Evolutionary conservation across 352 stramenopile genomes (phyloP).

Genomic region (Globisporangium middletonii): DNA sequence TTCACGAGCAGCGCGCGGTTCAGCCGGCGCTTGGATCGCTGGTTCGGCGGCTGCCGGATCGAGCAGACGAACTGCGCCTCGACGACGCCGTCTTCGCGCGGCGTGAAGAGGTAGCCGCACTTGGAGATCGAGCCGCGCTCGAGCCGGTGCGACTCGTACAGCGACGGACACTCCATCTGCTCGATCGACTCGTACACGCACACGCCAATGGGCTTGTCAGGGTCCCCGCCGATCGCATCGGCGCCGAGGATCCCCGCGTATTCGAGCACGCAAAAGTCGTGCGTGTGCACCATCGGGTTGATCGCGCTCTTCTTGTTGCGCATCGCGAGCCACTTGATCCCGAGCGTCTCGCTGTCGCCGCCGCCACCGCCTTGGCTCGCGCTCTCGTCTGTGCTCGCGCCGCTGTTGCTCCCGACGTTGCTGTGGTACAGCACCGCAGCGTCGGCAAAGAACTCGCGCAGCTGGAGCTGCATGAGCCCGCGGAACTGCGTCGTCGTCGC

Average conservation of each 20-base stretch:
- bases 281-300: slow-evolving; percentile 29
- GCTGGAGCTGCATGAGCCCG: slow-evolving; percentile 64
- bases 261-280: slow-evolving; percentile 76
- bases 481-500: slow-evolving; percentile 56
- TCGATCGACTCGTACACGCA: slow-evolving; percentile 83
- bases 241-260: slow-evolving; percentile 62
- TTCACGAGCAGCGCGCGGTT: slow-evolving; percentile 63
- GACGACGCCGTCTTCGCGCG: slow-evolving; percentile 48
- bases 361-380: slow-evolving; percentile 35
- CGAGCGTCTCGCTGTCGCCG: slow-evolving; percentile 68
- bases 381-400: slow-evolving; percentile 1
- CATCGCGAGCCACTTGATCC: slow-evolving; percentile 76
- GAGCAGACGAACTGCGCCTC: slow-evolving; percentile 78
- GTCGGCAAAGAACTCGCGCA: slow-evolving; percentile 70
- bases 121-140: slow-evolving; percentile 71
- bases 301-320: slow-evolving; percentile 60
- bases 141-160: slow-evolving; percentile 67
- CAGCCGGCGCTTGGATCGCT: slow-evolving; percentile 41
- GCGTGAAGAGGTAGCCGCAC: slow-evolving; percentile 74
- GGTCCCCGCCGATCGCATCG: slow-evolving; percentile 42
- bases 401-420: slow-evolving; percentile 38
- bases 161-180: slow-evolving; percentile 61
- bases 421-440: slow-evolving; percentile 64
- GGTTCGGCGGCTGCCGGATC: slow-evolving; percentile 67
- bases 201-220: slow-evolving; percentile 39